These are phyloP conservation scores for Aureobasidium melanogenum DNA, from an alignment of 2,329 filamentous ascomycete genomes.

Conservation along the genomic window DNA sequence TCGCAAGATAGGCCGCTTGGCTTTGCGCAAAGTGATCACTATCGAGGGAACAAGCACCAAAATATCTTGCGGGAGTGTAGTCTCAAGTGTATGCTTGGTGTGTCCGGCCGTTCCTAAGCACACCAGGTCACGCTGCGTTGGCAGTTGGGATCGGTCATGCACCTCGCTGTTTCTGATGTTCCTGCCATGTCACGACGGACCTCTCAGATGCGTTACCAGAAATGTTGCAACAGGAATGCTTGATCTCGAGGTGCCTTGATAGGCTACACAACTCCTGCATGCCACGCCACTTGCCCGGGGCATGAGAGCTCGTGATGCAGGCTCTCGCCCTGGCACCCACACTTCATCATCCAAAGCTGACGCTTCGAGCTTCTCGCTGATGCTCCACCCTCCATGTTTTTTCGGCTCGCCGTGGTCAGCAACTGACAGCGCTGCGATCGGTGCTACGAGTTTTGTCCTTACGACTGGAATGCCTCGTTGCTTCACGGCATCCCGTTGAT, in stretches of 20 bases:
- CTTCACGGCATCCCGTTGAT: not conserved
- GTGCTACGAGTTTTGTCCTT: not conserved
- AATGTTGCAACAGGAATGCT: conserved; percentile 6
- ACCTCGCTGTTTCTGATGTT: conserved; percentile 10
- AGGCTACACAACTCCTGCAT: conserved; percentile 6
- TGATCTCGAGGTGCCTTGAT: conserved; percentile 8
- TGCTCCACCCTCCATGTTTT: not conserved
- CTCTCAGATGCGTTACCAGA: not conserved
- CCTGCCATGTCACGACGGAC: conserved; percentile 1
- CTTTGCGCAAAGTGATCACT: not conserved
- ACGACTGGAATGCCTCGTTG: not conserved
- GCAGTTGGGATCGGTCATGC: conserved; percentile 4
- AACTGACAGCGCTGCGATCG: not conserved
- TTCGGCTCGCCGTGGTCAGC: not conserved
- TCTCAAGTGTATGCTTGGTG: not conserved
- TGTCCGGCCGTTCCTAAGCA: not conserved
- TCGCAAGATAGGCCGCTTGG: not conserved
- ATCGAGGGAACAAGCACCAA: not conserved
- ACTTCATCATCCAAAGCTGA: not conserved
- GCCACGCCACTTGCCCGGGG: conserved; percentile 8
- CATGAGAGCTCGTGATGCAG: conserved; percentile 11
- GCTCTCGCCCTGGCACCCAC: conserved; percentile 5
- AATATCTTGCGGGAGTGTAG: not conserved
- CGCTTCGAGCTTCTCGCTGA: not conserved
- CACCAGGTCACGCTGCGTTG: conserved; percentile 9